Conservation (phyloP, 805 yeast genomes). For the Barnettozyma sucrosica region DNA sequence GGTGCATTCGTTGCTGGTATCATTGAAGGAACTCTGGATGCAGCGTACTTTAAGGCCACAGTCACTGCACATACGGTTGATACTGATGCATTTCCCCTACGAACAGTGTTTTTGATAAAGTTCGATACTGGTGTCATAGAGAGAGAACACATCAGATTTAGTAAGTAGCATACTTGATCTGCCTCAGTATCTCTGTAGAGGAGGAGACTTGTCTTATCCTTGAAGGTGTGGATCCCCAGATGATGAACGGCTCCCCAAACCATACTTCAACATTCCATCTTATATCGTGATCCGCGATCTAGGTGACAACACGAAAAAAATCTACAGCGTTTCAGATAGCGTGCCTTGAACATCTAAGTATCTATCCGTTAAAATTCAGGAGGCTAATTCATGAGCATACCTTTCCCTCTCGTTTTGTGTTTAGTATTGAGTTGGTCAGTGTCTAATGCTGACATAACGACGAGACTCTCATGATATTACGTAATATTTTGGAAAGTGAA, state of each 20-base stretch:
- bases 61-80: conserved; percentile 84
- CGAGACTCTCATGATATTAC: background rate
- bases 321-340: no score
- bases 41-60: conserved; percentile 62
- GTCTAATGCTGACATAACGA: background rate
- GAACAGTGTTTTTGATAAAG: conserved; percentile 73
- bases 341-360: no score
- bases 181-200: background rate
- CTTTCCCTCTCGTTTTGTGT: no score
- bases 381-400: no score
- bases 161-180: conserved; percentile 11
- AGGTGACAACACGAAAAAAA: no score
- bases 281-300: no score
- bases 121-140: conserved; percentile 53
- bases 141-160: conserved; percentile 45
- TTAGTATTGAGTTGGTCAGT: no score
- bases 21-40: conserved; percentile 74
- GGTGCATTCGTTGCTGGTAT: conserved; percentile 83
- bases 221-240: no score
- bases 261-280: no score
- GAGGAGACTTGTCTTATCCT: no score
- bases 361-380: no score
- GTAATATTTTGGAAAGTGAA: background rate
- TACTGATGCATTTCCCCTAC: conserved; percentile 46
- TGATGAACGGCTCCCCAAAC: no score